phyloP scores from a whole-genome alignment of 1,284 basidiomycete genomes.

The Chondrostereum purpureum region DNA sequence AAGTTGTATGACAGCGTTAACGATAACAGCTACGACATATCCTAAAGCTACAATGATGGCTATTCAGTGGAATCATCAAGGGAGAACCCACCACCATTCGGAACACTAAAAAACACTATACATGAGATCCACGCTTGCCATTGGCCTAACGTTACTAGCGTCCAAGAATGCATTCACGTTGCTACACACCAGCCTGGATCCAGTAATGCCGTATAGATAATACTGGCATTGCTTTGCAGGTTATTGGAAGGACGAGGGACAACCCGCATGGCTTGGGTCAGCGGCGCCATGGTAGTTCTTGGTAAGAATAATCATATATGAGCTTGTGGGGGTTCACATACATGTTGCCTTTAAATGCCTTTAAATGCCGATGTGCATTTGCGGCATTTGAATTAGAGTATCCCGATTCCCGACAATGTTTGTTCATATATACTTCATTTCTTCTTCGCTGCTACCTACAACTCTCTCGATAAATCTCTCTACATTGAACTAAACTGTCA shows the following conservation, averaged over 20 bases:
- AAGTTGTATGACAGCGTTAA: slow-evolving; percentile 46
- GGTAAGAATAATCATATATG: too few species aligned
- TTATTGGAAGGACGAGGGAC: neutral
- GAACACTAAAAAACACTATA: too few species aligned
- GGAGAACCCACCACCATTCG: neutral
- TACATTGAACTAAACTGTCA: slow-evolving; percentile 17
- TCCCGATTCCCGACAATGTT: too few species aligned
- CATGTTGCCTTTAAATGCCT: too few species aligned
- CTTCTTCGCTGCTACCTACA: too few species aligned
- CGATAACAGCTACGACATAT: slow-evolving; percentile 46
- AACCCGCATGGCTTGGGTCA: neutral
- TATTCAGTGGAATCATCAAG: neutral
- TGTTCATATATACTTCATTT: too few species aligned
- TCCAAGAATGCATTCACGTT: neutral
- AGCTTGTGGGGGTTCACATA: too few species aligned
- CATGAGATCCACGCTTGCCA: too few species aligned
- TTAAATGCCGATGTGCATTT: too few species aligned
- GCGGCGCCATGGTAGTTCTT: neutral
- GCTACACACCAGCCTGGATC: neutral
- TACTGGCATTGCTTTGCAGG: neutral
- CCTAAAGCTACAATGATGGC: slow-evolving; percentile 23
- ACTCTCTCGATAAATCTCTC: too few species aligned
- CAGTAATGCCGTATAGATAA: neutral
- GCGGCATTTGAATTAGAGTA: too few species aligned
- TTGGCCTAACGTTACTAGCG: too few species aligned